Evolutionary conservation across 257 asterid species (phyloP), one percentile per base, ranked within the genome.

Genomic region (Solanum megistacrolobum): DNA sequence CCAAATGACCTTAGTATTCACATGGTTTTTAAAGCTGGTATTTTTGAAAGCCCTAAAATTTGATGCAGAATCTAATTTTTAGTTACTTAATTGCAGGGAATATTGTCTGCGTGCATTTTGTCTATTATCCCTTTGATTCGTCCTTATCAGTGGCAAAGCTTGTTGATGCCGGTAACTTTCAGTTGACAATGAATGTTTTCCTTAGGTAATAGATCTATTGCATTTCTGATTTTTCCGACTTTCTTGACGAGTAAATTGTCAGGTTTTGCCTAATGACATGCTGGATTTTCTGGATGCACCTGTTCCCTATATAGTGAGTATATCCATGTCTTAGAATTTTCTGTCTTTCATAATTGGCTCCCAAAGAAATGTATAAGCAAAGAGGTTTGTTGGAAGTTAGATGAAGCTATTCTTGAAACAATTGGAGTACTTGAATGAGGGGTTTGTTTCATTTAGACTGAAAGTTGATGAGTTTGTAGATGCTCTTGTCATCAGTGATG

Each of bases 221-320:
- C 76, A 36, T 78, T 89, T 88, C 69, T 62, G 68, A 75, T 58
- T 46, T 83, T 39, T 16, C 91, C 31, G 60, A 66, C 62, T 76
- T 84, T 66, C 75, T 83, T 89, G 62, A 90, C 73, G 32, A 31
- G 43, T 32, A 82, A 86, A 41, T 90, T 82, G 88, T 89, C 96
- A 97, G 99, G 95, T 97, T 91, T 92, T 97, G 93, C 99, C 99
- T 9, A 95, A 96, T 92, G 99, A 97, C 92, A 97, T 97, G 98
- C 93, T 96, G 90, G 99, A 97, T 87, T 97, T 97, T 93, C 90
- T 97, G 89, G 99, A 97, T 89, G 99, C 99, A 13, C 99, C 99
- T 82, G 99, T 97, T 90, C 99, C 99, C 31, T 96, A 96, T 91
- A 94, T 97, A 86, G 99, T 97, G 91, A 94, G 99, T 94, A 69